Base-by-base conservation (phyloP, 208 protist genomes). In the Vickermania ingenoplastis region DNA sequence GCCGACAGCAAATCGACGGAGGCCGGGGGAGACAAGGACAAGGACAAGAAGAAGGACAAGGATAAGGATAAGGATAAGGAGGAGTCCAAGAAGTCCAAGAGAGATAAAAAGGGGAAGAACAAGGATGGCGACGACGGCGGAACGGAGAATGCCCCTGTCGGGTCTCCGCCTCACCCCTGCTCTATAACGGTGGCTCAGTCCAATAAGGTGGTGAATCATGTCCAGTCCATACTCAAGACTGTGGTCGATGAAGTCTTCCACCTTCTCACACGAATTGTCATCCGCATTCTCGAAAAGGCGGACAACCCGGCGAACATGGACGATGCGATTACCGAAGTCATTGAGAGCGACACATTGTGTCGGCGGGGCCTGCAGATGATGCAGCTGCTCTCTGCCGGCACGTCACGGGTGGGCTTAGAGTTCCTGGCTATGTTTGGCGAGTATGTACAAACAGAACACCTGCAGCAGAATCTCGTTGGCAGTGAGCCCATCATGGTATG, bases 361-460 rank as follows among this genome's bases (percentile, higher is more conserved):
- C 50, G 50, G 7, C 13, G 21, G 7, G 50, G 50, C 11, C 50
- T 54, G 11, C 50, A 48, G 13, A 59, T 59, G 54, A 27, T 59
- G 5, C 25, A n/a, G 17, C 54, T 59, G n/a, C 24, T 59, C 27
- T 59, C 27, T 41, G 54, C 54, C 26, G 54, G 54, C 29, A 21
- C 54, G 5, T 48, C 11, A 14, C 4, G 7, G 5, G 25, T 26
- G 14, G 54, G 54, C 7, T 41, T 48, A 11, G 27, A 59, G 11
- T 22, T 59, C 14, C 17, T 59, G 4, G 5, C 25, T 5, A 17
- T 21, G n/a, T 59, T 29, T 24, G 54, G 54, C 54, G 26, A 59
- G 54, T 59, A 41, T 24, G 14, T 59, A 7, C 36, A 45, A 17
- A 45, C 36, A 24, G 54, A 59, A 24, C 29, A 29, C 27, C 54